Conservation (phyloP, 73 alveolate species). For the Paramecium caudatum region DNA sequence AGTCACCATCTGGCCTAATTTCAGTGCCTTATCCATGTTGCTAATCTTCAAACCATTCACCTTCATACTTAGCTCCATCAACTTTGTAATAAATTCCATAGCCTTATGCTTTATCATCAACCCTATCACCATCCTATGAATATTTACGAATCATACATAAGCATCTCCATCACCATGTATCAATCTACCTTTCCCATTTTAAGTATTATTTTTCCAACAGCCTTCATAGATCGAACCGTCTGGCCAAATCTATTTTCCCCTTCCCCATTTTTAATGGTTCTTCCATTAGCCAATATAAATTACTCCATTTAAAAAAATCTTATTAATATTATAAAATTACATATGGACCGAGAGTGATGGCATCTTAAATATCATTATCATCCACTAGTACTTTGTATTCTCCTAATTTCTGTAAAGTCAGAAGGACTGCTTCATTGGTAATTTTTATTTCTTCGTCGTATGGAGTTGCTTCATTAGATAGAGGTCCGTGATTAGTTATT, state of each 20-base stretch:
- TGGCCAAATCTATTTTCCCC: constrained; percentile 85
- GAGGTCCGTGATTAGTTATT: constrained; percentile 65
- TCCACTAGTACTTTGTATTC: constrained; percentile 17
- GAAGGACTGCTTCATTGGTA: constrained; percentile 61
- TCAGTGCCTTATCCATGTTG: constrained; percentile 76
- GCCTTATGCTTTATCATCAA: constrained; percentile 82
- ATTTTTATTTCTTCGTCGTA: constrained; percentile 38
- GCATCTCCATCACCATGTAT: constrained; percentile 85
- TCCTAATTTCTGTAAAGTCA: constrained; percentile 67
- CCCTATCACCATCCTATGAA: constrained; percentile 80
- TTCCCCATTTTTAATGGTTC: constrained; percentile 81
- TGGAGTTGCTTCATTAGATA: constrained; percentile 69
- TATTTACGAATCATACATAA: constrained; percentile 50
- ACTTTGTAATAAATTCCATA: constrained; percentile 74
- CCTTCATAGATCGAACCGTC: constrained; percentile 90
- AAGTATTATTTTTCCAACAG: constrained; percentile 82
- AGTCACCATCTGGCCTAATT: constrained; percentile 77
- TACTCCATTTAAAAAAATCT: constrained; percentile 72
- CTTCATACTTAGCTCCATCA: constrained; percentile 78
- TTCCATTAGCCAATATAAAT: constrained; percentile 87
- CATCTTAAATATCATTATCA: not conserved
- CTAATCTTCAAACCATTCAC: constrained; percentile 75
- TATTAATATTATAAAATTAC: not conserved
- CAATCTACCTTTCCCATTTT: constrained; percentile 86
- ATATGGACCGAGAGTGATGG: constrained; percentile 65